Percentiles rank a stretch among this genome's conserved stretches.
Evolutionary conservation across 176 grass and related monocot genomes (phyloP).

Genomic region (sorghum (Sorghum bicolor)): Sorghum_bicolor_NCBIv3 NC_012873.2:61084501-61085000

Average conservation of each 20-base stretch:
- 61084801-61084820: background rate
- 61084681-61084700: constrained; percentile 48
- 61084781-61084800: background rate
- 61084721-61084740: background rate
- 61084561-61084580: constrained; percentile 66
- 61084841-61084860: background rate
- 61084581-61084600: constrained; percentile 47
- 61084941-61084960: background rate
- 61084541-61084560: constrained; percentile 42
- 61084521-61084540: constrained; percentile 42
- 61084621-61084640: constrained; percentile 10
- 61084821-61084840: background rate
- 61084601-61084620: constrained; percentile 60
- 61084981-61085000: background rate
- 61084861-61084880: background rate
- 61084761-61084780: constrained; percentile 13
- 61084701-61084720: constrained; percentile 33
- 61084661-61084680: constrained; percentile 32
- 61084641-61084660: constrained; percentile 23
- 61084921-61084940: background rate
- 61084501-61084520: constrained; percentile 29
- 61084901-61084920: background rate
- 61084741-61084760: constrained; percentile 41
- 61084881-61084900: background rate
- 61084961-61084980: background rate